Percentiles rank a stretch among this genome's conserved stretches.
phyloP scores from a whole-genome alignment of 805 yeast species.

The Pichia pseudocactophila region DNA sequence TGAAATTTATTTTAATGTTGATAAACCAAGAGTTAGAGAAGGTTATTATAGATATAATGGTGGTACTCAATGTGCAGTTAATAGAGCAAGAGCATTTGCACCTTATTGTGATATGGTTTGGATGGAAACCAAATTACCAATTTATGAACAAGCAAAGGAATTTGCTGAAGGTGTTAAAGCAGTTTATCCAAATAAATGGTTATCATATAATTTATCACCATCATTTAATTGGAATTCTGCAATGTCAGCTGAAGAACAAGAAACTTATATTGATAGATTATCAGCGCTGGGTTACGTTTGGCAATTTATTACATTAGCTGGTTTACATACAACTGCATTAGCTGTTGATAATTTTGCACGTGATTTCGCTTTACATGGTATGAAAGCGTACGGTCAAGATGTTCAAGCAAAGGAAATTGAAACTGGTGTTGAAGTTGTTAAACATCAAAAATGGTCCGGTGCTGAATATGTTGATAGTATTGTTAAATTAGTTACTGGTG shows the following conservation, averaged over 20 bases:
- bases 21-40: conserved; percentile 87
- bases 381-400: conserved; percentile 89
- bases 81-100: conserved; percentile 91
- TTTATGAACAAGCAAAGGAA: conserved; percentile 86
- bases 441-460: conserved; percentile 98
- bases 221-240: conserved; percentile 97
- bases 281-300: conserved; percentile 88
- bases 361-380: conserved; percentile 72
- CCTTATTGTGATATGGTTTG: conserved; percentile 93
- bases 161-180: conserved; percentile 87
- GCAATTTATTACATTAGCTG: conserved; percentile 97
- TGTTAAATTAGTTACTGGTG: conserved; percentile 86
- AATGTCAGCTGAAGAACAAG: conserved; percentile 79
- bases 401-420: conserved; percentile 86
- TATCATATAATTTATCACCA: conserved; percentile 93
- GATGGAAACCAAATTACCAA: conserved; percentile 98
- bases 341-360: conserved; percentile 80
- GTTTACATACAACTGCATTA: conserved; percentile 91
- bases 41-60: conserved; percentile 95
- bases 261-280: conserved; percentile 79
- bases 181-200: conserved; percentile 83
- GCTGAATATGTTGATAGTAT: conserved; percentile 92
- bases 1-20: conserved; percentile 91
- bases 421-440: conserved; percentile 86
- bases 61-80: conserved; percentile 95